These are phyloP conservation scores for Cladorrhinum samala DNA, from an alignment of 495 filamentous ascomycete species.

Conservation along the genomic window DNA sequence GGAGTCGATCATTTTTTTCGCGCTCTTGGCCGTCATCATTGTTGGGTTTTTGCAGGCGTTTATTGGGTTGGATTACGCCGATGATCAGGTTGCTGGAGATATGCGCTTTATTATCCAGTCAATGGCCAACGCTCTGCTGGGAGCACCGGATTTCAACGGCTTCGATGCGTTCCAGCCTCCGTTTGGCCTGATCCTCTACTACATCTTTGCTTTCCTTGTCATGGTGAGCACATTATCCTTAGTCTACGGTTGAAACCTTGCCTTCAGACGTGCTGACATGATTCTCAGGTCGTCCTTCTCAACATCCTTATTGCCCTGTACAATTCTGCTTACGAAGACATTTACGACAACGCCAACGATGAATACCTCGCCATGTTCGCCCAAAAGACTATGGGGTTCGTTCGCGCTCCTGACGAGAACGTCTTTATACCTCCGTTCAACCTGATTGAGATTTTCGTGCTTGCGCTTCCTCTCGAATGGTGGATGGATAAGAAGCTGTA, in stretches of 20 bases:
- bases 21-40: constrained; percentile 78
- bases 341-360: constrained; percentile 88
- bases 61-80: constrained; percentile 82
- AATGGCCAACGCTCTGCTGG: constrained; percentile 88
- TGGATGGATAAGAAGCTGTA: constrained; percentile 70
- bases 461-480: constrained; percentile 88
- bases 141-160: constrained; percentile 80
- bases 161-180: constrained; percentile 72
- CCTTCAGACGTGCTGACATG: too few species aligned
- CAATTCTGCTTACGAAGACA: constrained; percentile 92
- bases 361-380: constrained; percentile 89
- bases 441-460: constrained; percentile 75
- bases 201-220: constrained; percentile 94
- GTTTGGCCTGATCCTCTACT: constrained; percentile 86
- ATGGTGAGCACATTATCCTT: constrained; percentile 49
- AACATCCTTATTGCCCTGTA: constrained; percentile 96
- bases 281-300: constrained; percentile 64
- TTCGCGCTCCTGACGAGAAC: constrained; percentile 94
- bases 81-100: constrained; percentile 52
- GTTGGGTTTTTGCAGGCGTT: constrained; percentile 93
- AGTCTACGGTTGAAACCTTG: not conserved
- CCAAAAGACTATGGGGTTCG: constrained; percentile 91
- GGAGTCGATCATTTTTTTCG: constrained; percentile 95
- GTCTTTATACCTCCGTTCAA: constrained; percentile 97
- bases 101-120: constrained; percentile 73